Evolutionary conservation across 495 filamentous ascomycete species (phyloP).

Genomic region (Neurospora tetraspora): DNA sequence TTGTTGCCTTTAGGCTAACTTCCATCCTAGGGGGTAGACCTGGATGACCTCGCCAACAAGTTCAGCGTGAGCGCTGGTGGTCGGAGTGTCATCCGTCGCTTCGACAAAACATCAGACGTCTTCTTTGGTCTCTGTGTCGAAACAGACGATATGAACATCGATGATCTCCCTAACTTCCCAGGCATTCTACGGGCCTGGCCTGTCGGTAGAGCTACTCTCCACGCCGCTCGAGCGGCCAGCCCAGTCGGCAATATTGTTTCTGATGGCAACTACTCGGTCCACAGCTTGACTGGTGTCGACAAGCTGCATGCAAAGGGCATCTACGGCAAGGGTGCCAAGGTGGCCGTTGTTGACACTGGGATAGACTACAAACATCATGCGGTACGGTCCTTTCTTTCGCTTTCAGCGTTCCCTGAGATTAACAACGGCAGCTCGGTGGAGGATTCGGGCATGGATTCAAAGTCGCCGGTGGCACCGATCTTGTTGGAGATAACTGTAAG

Average conservation of each 20-base stretch:
- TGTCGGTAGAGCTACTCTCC: conserved; percentile 12
- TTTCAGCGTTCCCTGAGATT: not conserved
- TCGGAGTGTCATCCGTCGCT: conserved; percentile 14
- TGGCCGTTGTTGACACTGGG: conserved; percentile 33
- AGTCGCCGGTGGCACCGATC: conserved; percentile 25
- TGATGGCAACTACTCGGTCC: conserved; percentile 19
- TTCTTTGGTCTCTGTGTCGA: conserved; percentile 23
- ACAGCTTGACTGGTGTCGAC: conserved; percentile 23
- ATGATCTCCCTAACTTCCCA: conserved; percentile 11
- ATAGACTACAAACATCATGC: conserved; percentile 38
- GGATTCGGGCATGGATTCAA: conserved; percentile 26
- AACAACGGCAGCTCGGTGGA: conserved; percentile 22
- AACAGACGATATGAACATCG: conserved; percentile 13
- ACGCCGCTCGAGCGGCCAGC: conserved; percentile 1
- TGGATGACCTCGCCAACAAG: conserved; percentile 2
- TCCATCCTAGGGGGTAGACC: not conserved
- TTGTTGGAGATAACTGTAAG: conserved; percentile 20
- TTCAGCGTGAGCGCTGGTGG: not conserved
- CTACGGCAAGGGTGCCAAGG: conserved; percentile 17
- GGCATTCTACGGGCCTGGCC: conserved; percentile 20
- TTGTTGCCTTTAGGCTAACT: not conserved
- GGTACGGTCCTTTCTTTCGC: conserved; percentile 4
- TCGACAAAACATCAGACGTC: conserved; percentile 20
- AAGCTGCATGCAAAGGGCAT: conserved; percentile 21
- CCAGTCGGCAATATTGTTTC: conserved; percentile 12